phyloP scores from a whole-genome alignment of 352 stramenopile species.

The Phytophthora melonis region DNA sequence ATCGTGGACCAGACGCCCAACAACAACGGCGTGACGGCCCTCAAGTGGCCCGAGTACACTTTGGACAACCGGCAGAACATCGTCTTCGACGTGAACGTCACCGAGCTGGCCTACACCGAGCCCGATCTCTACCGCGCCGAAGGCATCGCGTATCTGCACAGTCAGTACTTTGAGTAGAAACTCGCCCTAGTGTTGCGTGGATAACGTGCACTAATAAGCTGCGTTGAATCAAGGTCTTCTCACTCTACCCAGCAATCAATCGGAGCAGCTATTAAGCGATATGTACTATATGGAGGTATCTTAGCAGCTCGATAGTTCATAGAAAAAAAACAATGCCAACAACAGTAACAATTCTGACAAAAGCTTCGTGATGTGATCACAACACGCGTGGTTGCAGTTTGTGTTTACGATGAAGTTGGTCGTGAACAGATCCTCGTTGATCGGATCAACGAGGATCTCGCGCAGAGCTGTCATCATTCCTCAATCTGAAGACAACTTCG shows the following conservation, averaged over 20 bases:
- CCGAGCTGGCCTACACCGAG: conserved; percentile 38
- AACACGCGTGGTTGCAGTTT: conserved; percentile 3
- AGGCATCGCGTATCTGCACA: not conserved
- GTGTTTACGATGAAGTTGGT: not conserved
- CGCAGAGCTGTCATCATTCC: not conserved
- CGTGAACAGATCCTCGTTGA: no score
- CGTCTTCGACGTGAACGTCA: conserved; percentile 41
- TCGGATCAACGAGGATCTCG: no score
- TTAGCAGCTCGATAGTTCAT: no score
- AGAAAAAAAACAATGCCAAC: no score
- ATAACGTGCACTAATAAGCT: no score
- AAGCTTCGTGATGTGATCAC: not conserved
- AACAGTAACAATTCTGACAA: no score
- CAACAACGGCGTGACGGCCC: conserved; percentile 11
- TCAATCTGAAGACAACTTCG: no score
- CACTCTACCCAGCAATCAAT: no score
- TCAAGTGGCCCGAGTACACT: conserved; percentile 44
- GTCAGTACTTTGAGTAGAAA: not conserved
- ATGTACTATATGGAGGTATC: no score
- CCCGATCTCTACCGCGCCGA: conserved; percentile 38
- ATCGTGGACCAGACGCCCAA: conserved; percentile 32
- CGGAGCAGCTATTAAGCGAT: no score
- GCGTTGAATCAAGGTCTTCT: no score
- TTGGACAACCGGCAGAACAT: conserved; percentile 27
- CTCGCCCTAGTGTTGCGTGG: not conserved